Conservation (phyloP, 345 rosid genomes). For the Pistacia integerrima region DNA sequence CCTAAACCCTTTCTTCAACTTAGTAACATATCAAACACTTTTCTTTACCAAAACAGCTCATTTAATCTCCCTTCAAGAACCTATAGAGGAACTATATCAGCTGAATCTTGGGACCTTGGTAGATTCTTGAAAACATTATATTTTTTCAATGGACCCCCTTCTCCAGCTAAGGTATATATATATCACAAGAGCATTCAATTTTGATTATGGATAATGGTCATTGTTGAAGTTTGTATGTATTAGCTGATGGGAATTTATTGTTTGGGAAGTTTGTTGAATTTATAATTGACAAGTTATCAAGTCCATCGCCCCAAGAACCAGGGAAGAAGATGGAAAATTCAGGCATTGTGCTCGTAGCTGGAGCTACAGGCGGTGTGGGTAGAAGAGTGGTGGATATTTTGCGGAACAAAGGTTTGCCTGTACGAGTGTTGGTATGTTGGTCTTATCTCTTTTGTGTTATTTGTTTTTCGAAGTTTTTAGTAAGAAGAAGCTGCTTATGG, state of each 20-base stretch:
- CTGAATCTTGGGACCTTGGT: conserved; percentile 81
- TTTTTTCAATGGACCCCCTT: conserved; percentile 84
- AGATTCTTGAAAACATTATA: conserved; percentile 79
- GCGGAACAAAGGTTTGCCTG: conserved; percentile 65
- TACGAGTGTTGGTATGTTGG: conserved; percentile 66
- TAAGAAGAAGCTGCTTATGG: neutral
- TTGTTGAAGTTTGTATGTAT: conserved; percentile 2
- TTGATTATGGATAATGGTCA: neutral
- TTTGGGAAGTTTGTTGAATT: conserved; percentile 64
- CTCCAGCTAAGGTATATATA: conserved; percentile 76
- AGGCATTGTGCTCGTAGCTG: conserved; percentile 72
- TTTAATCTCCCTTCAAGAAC: conserved; percentile 30
- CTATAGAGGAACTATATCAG: conserved; percentile 35
- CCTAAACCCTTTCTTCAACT: conserved; percentile 82
- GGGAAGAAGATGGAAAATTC: conserved; percentile 51
- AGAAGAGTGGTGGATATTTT: conserved; percentile 76
- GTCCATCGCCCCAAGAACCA: conserved; percentile 48
- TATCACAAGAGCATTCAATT: neutral
- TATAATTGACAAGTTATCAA: conserved; percentile 58
- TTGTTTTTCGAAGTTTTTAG: neutral
- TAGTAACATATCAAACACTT: conserved; percentile 34
- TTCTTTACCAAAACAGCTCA: conserved; percentile 34
- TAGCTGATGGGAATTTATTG: conserved; percentile 25
- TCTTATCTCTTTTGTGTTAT: neutral
- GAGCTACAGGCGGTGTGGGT: conserved; percentile 98